Base-by-base conservation (phyloP, 352 stramenopile genomes). In the Pythium coloratum region DNA sequence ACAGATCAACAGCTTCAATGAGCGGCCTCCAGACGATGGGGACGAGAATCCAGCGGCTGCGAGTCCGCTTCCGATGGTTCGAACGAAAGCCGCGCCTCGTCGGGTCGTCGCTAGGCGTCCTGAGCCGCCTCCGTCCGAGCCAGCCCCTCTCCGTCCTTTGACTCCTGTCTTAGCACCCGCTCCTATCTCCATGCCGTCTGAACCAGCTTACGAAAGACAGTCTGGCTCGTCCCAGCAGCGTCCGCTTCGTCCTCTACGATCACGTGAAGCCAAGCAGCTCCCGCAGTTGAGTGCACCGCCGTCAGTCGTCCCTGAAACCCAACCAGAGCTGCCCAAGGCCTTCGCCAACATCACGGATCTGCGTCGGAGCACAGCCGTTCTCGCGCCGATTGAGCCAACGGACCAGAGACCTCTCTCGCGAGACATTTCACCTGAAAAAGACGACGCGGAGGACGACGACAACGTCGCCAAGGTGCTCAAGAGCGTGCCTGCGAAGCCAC, bases 261-360 rank as follows among this genome's bases (percentile, higher is more conserved):
- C 65, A 0, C 49, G 65, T 13, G 65, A 71, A 34, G 34, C 57
- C 12, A 60, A 62, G 38, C 49, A 53, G 28, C 54, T 72, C 0
- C 53, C 59, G 13, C 53, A 59, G 20, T 30, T 66, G 5, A 28
- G 44, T 2, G 16, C 46, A 7, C 34, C 28, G 0, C 1, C 36
- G 47, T 33, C 50, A 0, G 18, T 63, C 3, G 34, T 20, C 7
- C 32, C n/a, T 16, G 53, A 67, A 14, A 32, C 57, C 24, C n/a
- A 60, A 0, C 14, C 18, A 14, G 56, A 59, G 4, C n/a, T 72
- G 6, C 66, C 59, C 0, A 13, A 20, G 6, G 66, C 66, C 14
- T 42, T 72, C 0, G 44, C 34, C 4, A 55, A 51, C 34, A 47
- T 73, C 47, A 57, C 54, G 2, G 66, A 65, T 59, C 66, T 73